phyloP scores from a whole-genome alignment of 2,329 filamentous ascomycete species.

The Aspergillus awamori region DNA sequence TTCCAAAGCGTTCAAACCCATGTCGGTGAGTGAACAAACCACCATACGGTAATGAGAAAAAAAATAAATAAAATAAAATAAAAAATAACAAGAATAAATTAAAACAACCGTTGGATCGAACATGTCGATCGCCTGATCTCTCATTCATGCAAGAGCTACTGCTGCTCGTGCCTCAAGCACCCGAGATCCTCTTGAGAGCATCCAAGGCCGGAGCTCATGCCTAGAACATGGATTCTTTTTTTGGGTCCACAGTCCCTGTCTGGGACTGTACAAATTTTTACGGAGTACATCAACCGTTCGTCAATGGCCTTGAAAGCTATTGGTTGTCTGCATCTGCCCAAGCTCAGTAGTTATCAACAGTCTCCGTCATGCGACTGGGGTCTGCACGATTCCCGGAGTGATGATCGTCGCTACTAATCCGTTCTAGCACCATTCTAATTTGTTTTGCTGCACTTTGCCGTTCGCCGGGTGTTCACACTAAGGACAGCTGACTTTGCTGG shows the following conservation, averaged over 20 bases:
- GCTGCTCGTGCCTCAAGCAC: slow-evolving; percentile 30
- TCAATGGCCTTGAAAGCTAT: slow-evolving; percentile 19
- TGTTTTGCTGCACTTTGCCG: slow-evolving; percentile 38
- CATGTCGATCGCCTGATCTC: slow-evolving; percentile 34
- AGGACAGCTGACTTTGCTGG: slow-evolving; percentile 35
- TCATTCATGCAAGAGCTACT: slow-evolving; percentile 28
- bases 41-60: slow-evolving; percentile 13
- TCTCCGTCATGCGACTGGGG: slow-evolving; percentile 36
- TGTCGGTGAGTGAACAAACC: slow-evolving; percentile 34
- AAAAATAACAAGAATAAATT: neutral
- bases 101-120: slow-evolving; percentile 29
- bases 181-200: slow-evolving; percentile 16
- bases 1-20: slow-evolving; percentile 11
- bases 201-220: slow-evolving; percentile 19
- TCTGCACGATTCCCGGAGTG: slow-evolving; percentile 37
- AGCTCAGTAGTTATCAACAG: slow-evolving; percentile 34
- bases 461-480: slow-evolving; percentile 36
- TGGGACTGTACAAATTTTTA: slow-evolving; percentile 12
- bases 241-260: slow-evolving; percentile 19
- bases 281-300: slow-evolving; percentile 17
- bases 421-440: slow-evolving; percentile 41
- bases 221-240: slow-evolving; percentile 24
- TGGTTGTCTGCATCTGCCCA: slow-evolving; percentile 30
- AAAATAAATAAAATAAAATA: too few species aligned
- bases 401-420: slow-evolving; percentile 38